Evolutionary conservation across 140 eudicot genomes (phyloP).

Genomic region (Senecio squalidus): DNA sequence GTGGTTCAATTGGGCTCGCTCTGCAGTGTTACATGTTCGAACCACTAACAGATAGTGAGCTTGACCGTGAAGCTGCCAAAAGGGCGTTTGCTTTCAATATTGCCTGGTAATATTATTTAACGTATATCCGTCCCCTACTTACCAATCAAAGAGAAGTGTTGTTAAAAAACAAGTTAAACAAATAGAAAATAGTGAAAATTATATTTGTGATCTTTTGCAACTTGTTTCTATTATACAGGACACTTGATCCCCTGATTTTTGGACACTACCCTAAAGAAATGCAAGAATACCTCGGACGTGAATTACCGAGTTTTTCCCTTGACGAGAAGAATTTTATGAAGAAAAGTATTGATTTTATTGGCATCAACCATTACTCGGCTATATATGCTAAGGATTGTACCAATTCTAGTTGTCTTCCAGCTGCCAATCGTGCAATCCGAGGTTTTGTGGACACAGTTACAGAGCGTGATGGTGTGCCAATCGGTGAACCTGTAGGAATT

Average conservation of each 20-base stretch:
- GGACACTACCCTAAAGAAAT: constrained; percentile 38
- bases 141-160: background rate
- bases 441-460: constrained; percentile 36
- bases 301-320: constrained; percentile 43
- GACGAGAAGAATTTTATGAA: constrained; percentile 41
- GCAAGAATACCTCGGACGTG: constrained; percentile 34
- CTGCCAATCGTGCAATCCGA: constrained; percentile 33
- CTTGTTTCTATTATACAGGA: background rate
- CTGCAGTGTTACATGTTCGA: constrained; percentile 27
- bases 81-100: constrained; percentile 50
- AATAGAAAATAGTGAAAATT: background rate
- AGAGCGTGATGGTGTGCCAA: constrained; percentile 46
- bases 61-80: constrained; percentile 40
- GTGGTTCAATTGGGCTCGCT: constrained; percentile 43
- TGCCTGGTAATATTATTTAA: constrained; percentile 37
- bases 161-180: background rate
- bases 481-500: constrained; percentile 49
- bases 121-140: background rate
- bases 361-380: constrained; percentile 59
- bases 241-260: background rate
- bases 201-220: too few relatives aligned
- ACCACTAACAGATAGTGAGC: constrained; percentile 38
- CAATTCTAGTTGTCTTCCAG: constrained; percentile 27
- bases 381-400: constrained; percentile 51
- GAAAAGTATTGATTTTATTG: constrained; percentile 53